These are phyloP conservation scores for Lentinus tigrinus DNA, from an alignment of 768 basidiomycete genomes.

Conservation along the genomic window DNA sequence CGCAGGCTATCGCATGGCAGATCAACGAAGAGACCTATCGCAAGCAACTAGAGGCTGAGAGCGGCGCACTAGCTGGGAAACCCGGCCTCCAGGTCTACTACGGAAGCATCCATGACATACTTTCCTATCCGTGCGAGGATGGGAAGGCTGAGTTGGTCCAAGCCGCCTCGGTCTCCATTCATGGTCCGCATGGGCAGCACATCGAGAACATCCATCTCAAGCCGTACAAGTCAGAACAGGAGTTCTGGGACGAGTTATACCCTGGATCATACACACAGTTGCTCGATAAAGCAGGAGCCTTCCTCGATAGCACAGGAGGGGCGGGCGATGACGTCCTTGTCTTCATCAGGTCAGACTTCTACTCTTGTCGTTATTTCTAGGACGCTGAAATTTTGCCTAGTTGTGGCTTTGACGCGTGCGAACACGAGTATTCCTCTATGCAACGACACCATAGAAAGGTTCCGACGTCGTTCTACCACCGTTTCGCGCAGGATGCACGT, in stretches of 20 bases:
- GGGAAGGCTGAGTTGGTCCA: slow-evolving; percentile 77
- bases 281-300: slow-evolving; percentile 66
- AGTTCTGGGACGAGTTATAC: slow-evolving; percentile 80
- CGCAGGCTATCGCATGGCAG: slow-evolving; percentile 88
- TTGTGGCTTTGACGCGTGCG: slow-evolving; percentile 93
- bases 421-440: slow-evolving; percentile 90
- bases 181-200: slow-evolving; percentile 81
- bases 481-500: slow-evolving; percentile 73
- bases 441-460: slow-evolving; percentile 89
- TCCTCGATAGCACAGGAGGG: slow-evolving; percentile 65
- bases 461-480: slow-evolving; percentile 81
- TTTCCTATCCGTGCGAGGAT: slow-evolving; percentile 94
- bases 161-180: slow-evolving; percentile 81
- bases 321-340: slow-evolving; percentile 71
- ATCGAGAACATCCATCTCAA: slow-evolving; percentile 86
- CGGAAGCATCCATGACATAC: slow-evolving; percentile 90
- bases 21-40: slow-evolving; percentile 87
- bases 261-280: slow-evolving; percentile 59
- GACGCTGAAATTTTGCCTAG: slow-evolving; percentile 37
- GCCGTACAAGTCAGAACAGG: slow-evolving; percentile 63
- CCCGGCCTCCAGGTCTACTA: slow-evolving; percentile 73
- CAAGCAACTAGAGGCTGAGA: slow-evolving; percentile 56
- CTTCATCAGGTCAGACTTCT: slow-evolving; percentile 72
- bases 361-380: background rate
- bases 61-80: slow-evolving; percentile 33